Evolutionary conservation across 805 yeast genomes (phyloP).

Genomic region (Lipomyces kockii): DNA sequence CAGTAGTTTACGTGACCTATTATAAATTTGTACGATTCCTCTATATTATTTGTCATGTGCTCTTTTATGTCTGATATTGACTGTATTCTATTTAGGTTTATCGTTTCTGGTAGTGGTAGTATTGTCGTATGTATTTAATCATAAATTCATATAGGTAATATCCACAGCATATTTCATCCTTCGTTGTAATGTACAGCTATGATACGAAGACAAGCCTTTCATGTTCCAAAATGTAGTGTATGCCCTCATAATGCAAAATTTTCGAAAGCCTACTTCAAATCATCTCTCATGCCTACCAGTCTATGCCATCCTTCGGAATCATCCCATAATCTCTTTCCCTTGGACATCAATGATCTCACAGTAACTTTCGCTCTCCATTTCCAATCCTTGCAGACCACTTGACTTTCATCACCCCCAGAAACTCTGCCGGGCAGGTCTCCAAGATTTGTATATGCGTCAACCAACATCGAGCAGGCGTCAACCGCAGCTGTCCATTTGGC

Average conservation of each 20-base stretch:
- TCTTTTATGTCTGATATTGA: not conserved
- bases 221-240: not conserved
- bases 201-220: not conserved
- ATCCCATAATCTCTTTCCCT: conserved; percentile 81
- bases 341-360: conserved; percentile 74
- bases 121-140: not conserved
- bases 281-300: conserved; percentile 58
- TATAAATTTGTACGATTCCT: not conserved
- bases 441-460: conserved; percentile 81
- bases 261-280: conserved; percentile 38
- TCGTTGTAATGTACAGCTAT: not conserved
- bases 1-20: not conserved
- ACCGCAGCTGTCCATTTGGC: conserved; percentile 76
- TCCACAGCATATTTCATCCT: not conserved
- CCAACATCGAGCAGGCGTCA: conserved; percentile 74
- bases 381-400: conserved; percentile 80
- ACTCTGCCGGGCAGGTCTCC: conserved; percentile 71
- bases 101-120: not conserved
- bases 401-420: conserved; percentile 76
- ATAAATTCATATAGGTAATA: not conserved
- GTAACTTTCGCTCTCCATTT: conserved; percentile 77
- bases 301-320: conserved; percentile 76
- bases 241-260: not conserved
- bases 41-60: not conserved
- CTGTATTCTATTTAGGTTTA: not conserved